Evolutionary conservation across 2,329 filamentous ascomycete species (phyloP), one percentile per base, ranked within the genome.

Genomic region (Clarireedia hainanense): DNA sequence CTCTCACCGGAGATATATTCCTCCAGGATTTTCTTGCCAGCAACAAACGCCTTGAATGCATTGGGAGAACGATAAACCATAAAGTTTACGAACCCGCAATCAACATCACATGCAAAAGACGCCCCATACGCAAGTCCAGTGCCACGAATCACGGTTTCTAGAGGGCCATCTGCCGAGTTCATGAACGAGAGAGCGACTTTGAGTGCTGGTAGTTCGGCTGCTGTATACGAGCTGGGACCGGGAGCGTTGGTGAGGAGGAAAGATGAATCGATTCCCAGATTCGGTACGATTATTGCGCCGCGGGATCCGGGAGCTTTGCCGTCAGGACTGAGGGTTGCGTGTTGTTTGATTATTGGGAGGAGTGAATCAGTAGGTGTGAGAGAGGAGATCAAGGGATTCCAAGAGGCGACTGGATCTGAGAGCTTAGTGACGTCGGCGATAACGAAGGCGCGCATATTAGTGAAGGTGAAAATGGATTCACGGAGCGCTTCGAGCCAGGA

Each of bases 81-180:
- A 73, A 95, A 95, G 59, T 89, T 85, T 51, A 96, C 74, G 50
- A 88, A 82, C 2, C 92, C 94, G 1, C 83, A 84, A 66, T 94
- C 89, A 27, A 89, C 75, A 66, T 89, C 87, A 47, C 88, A 85
- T 46, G 79, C 79, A 67, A 97, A 95, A 64, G 80, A 83, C 0
- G 88, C 86, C 52, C 91, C 91, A 68, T 99, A 99, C 0, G 94
- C 94, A 52, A 97, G 84, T 46, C 94, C 94, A 45, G 89, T 94
- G 55, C 94, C 94, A 47, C 94, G 89, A 49, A 97, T 88, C 0
- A 90, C 89, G 60, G 87, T 87, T 92, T 94, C 97, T 34, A 99
- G 81, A 0, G 94, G 94, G 0, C 94, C 94, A 71, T 99, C 94
- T 17, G 95, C 88, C 0, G 91, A 85, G 68, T 96, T 91, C 58